phyloP scores from a whole-genome alignment of 2,329 filamentous ascomycete species.

The Botrytis pseudocinerea region DNA sequence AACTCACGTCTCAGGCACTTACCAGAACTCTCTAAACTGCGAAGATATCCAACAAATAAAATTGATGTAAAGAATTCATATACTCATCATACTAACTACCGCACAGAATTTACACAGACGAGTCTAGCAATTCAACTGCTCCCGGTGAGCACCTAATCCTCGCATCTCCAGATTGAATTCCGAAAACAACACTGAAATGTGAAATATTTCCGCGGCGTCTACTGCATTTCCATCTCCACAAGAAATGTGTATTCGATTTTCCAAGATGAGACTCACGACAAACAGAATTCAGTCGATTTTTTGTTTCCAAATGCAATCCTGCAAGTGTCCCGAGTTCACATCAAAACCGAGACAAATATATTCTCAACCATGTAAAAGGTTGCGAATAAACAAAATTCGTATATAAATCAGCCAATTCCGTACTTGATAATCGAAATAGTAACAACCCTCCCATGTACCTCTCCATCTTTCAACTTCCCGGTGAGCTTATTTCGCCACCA shows the following conservation, averaged over 20 bases:
- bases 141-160: not conserved
- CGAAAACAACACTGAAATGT: not conserved
- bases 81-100: not conserved
- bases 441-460: not conserved
- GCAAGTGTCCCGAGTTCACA: fast-evolving
- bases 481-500: not conserved
- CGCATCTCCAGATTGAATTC: fast-evolving
- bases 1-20: not conserved
- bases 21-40: not conserved
- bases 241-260: not conserved
- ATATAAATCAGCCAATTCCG: not conserved
- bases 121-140: fast-evolving
- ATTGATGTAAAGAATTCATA: not conserved
- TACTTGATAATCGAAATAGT: not conserved
- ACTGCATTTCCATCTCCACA: not conserved
- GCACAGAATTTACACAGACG: not conserved
- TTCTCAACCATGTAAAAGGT: not conserved
- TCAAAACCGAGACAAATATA: not conserved
- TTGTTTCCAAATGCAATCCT: not conserved
- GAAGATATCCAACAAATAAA: not conserved
- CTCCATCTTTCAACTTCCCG: not conserved
- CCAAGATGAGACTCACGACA: not conserved
- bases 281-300: fast-evolving
- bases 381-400: fast-evolving
- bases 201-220: not conserved